phyloP scores from a whole-genome alignment of 2,329 filamentous ascomycete genomes.

The Mycogone perniciosa region DNA sequence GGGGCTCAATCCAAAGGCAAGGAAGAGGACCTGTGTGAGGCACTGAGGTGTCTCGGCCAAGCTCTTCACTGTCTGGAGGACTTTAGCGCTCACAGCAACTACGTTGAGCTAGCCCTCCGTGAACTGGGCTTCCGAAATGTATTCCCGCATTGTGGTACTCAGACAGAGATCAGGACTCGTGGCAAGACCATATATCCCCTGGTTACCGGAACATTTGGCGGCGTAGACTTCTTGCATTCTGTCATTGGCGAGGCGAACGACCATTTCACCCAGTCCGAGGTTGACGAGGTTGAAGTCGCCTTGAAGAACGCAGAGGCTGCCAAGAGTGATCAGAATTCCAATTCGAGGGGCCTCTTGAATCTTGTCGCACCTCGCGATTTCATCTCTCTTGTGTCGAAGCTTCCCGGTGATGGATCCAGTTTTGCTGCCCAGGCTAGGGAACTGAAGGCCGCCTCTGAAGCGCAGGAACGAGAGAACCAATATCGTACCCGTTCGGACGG shows the following conservation, averaged over 20 bases:
- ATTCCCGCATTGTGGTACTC: constrained; percentile 66
- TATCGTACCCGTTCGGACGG: constrained; percentile 29
- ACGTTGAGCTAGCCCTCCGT: constrained; percentile 68
- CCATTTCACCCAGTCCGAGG: constrained; percentile 78
- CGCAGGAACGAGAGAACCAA: constrained; percentile 56
- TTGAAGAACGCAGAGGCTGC: constrained; percentile 60
- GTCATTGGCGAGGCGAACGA: constrained; percentile 72
- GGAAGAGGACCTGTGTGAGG: constrained; percentile 74
- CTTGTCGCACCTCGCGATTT: constrained; percentile 48
- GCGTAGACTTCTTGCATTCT: constrained; percentile 78
- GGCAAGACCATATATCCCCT: constrained; percentile 67
- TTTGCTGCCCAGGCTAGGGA: constrained; percentile 60
- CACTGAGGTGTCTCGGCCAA: constrained; percentile 68
- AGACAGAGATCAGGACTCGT: constrained; percentile 55
- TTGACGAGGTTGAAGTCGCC: constrained; percentile 72
- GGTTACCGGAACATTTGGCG: constrained; percentile 69
- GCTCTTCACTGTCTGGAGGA: constrained; percentile 73
- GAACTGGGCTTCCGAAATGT: constrained; percentile 77
- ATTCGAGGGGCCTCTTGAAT: constrained; percentile 37
- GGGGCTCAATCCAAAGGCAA: constrained; percentile 55
- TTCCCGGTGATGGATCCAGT: constrained; percentile 63
- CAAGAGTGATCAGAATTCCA: constrained; percentile 30
- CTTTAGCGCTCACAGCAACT: constrained; percentile 77
- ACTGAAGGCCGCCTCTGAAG: constrained; percentile 54
- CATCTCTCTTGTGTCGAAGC: constrained; percentile 64